Evolutionary conservation across 1,139 yeast genomes (phyloP).

Genomic region (Hyphopichia khmerensis): DNA sequence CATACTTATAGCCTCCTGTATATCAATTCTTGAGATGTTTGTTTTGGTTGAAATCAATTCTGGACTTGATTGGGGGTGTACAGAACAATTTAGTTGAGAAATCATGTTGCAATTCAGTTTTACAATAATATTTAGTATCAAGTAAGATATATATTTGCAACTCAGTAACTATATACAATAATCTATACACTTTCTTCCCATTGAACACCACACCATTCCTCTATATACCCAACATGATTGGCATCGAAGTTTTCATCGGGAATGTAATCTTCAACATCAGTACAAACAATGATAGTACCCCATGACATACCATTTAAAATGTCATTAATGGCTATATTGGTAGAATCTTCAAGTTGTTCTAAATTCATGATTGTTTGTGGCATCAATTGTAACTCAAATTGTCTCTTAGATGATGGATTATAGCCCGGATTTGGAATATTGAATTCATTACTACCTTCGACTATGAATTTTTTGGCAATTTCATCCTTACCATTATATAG

Average conservation of each 20-base stretch:
- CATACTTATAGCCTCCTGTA: too few species aligned
- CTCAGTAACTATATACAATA: too few species aligned
- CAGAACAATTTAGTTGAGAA: too few species aligned
- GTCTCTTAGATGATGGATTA: constrained; percentile 63
- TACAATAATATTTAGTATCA: too few species aligned
- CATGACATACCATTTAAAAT: constrained; percentile 86
- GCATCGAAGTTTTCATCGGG: constrained; percentile 56
- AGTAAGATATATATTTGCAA: too few species aligned
- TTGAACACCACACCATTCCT: constrained; percentile 93
- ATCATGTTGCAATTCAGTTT: too few species aligned
- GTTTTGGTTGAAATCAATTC: too few species aligned
- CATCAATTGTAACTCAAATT: constrained; percentile 88
- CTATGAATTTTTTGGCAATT: constrained; percentile 42
- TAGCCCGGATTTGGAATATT: constrained; percentile 52
- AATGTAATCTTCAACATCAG: constrained; percentile 70
- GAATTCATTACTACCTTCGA: constrained; percentile 20
- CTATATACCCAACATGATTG: constrained; percentile 75
- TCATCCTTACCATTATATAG: constrained; percentile 66
- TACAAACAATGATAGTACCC: constrained; percentile 89
- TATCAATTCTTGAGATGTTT: too few species aligned
- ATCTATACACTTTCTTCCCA: constrained; percentile 69
- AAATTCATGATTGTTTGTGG: constrained; percentile 86
- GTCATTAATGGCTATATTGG: constrained; percentile 37
- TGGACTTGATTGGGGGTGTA: too few species aligned
- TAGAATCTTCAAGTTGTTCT: constrained; percentile 43